Conservation (phyloP, 129 eudicot species). For the Gnaphalium uliginosum region DNA sequence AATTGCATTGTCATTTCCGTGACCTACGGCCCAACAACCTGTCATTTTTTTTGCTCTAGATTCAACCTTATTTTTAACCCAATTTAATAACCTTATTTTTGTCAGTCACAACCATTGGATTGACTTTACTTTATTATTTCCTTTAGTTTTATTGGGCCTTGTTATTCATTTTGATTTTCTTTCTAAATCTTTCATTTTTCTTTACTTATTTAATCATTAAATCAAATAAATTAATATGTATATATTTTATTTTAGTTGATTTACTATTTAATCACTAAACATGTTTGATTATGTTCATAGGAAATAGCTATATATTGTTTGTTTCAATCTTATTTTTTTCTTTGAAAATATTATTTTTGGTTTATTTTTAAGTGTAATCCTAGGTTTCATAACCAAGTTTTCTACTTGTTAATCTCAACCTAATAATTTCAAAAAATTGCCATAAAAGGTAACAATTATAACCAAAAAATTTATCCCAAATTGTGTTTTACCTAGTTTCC, state of each 20-base stretch:
- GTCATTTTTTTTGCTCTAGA: constrained; percentile 26
- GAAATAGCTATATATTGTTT: neutral
- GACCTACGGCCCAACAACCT: constrained; percentile 32
- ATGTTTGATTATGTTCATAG: neutral
- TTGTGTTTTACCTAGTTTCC: constrained; percentile 3
- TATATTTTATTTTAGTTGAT: neutral
- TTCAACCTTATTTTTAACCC: constrained; percentile 16
- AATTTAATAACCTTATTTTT: neutral
- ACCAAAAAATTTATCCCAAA: no score
- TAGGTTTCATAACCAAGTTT: no score
- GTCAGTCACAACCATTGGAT: constrained; percentile 27
- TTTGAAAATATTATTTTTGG: no score
- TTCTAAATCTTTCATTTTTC: constrained; percentile 20
- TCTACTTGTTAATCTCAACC: neutral
- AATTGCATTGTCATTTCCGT: constrained; percentile 36
- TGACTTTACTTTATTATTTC: constrained; percentile 24
- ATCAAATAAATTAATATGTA: no score
- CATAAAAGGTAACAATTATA: no score
- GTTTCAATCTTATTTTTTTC: no score
- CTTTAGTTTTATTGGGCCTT: constrained; percentile 9
- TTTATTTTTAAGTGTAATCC: no score
- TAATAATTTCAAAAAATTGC: neutral
- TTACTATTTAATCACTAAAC: neutral
- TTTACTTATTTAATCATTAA: neutral
- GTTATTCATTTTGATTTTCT: constrained; percentile 15